A percentile compares a stretch with the other conserved stretches of the same genome.
These are phyloP conservation scores for Fusarium brevicatenulatum DNA, from an alignment of 2,329 filamentous ascomycete genomes.

Conservation along the genomic window DNA sequence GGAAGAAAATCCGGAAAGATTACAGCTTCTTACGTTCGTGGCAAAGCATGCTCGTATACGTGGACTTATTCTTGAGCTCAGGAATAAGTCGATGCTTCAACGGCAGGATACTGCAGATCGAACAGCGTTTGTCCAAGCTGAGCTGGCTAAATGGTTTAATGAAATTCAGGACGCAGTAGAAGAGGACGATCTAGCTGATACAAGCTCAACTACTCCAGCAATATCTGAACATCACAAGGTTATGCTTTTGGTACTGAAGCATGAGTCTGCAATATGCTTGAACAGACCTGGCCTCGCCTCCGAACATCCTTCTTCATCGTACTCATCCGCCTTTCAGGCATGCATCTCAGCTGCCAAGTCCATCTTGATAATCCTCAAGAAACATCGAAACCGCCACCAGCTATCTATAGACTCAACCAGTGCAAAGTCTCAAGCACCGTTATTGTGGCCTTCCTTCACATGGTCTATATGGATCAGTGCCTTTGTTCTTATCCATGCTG, in stretches of 20 bases:
- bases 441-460: constrained; percentile 63
- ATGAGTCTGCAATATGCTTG: constrained; percentile 62
- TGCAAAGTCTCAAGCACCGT: constrained; percentile 37
- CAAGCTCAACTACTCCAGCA: background rate
- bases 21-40: constrained; percentile 53
- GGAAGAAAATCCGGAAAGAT: constrained; percentile 38
- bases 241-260: constrained; percentile 56
- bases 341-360: constrained; percentile 62
- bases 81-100: constrained; percentile 61
- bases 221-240: constrained; percentile 52
- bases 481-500: constrained; percentile 62
- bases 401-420: constrained; percentile 13
- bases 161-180: constrained; percentile 61
- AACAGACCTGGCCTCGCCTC: constrained; percentile 61
- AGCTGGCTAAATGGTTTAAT: constrained; percentile 63
- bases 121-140: constrained; percentile 58
- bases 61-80: constrained; percentile 62
- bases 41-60: constrained; percentile 60
- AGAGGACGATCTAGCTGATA: constrained; percentile 43
- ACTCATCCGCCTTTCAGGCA: constrained; percentile 60
- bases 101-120: constrained; percentile 55
- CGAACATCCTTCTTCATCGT: constrained; percentile 54
- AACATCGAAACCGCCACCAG: constrained; percentile 31
- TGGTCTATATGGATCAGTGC: constrained; percentile 65
- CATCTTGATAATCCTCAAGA: constrained; percentile 55